Evolutionary conservation across 2,329 filamentous ascomycete genomes (phyloP).

Genomic region (Helotiales sp.): DNA sequence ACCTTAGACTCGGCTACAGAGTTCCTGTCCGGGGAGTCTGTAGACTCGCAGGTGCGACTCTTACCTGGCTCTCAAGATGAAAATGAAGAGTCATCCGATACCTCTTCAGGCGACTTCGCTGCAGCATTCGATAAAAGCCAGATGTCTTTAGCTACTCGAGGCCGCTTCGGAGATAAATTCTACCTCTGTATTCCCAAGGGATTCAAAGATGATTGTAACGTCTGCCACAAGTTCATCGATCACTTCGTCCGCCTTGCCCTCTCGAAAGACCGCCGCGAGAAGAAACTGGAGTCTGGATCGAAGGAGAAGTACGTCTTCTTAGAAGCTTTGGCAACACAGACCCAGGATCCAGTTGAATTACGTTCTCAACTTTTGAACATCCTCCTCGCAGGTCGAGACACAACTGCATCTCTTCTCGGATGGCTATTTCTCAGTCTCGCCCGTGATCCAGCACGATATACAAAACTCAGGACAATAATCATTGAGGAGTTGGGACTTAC

Average conservation of each 20-base stretch:
- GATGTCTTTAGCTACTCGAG: conserved; percentile 29
- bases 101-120: conserved; percentile 48
- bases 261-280: conserved; percentile 26
- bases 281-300: conserved; percentile 40
- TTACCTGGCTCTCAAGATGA: conserved; percentile 15
- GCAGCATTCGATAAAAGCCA: conserved; percentile 54
- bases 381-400: conserved; percentile 63
- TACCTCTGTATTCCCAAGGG: conserved; percentile 43
- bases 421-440: conserved; percentile 54
- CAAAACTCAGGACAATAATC: conserved; percentile 50
- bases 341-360: conserved; percentile 51
- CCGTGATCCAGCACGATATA: conserved; percentile 48
- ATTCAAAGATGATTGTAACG: conserved; percentile 35
- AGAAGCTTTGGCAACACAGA: conserved; percentile 57
- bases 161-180: conserved; percentile 29
- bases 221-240: conserved; percentile 52
- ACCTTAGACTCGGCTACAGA: conserved; percentile 55
- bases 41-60: conserved; percentile 45
- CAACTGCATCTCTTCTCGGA: conserved; percentile 57
- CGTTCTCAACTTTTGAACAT: conserved; percentile 58
- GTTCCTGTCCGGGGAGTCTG: conserved; percentile 63
- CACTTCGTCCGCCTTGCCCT: conserved; percentile 51
- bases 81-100: background rate
- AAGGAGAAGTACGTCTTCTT: conserved; percentile 55
- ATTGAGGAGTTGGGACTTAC: conserved; percentile 46